phyloP scores from a whole-genome alignment of 371 early-diverging fungal genomes.

The Gilbertella persicaria region DNA sequence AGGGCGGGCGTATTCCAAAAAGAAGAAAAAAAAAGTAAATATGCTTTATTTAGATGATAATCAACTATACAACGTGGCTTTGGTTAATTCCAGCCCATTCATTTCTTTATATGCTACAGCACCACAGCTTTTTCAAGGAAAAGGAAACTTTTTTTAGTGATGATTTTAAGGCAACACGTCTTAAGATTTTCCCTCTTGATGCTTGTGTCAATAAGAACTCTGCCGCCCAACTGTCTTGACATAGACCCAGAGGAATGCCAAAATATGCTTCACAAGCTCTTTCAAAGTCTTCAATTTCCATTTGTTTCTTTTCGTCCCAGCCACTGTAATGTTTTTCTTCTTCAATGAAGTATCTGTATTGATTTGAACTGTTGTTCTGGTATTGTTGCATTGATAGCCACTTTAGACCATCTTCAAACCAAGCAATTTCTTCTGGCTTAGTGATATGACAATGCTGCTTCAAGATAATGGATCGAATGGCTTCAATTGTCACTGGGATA shows the following conservation, averaged over 20 bases:
- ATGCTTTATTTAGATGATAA: not conserved
- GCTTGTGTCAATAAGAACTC: slow-evolving; percentile 18
- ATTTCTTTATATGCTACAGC: not conserved
- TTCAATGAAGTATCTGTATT: slow-evolving; percentile 12
- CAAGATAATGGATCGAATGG: slow-evolving; percentile 19
- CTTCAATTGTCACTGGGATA: slow-evolving; percentile 13
- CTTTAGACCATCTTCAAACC: slow-evolving; percentile 26
- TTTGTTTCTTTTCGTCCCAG: slow-evolving; percentile 10
- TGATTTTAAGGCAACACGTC: not conserved
- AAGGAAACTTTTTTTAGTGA: not conserved
- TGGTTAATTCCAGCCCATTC: not conserved
- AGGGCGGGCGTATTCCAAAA: too few species aligned
- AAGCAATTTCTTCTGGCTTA: slow-evolving; percentile 15
- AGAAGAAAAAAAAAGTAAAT: too few species aligned
- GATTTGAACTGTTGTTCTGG: slow-evolving; percentile 8
- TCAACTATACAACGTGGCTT: not conserved
- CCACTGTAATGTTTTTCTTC: slow-evolving; percentile 12
- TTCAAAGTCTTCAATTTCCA: slow-evolving; percentile 18
- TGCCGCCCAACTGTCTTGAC: slow-evolving; percentile 28
- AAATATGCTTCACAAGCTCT: slow-evolving; percentile 28
- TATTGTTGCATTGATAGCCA: slow-evolving; percentile 28
- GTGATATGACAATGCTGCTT: slow-evolving; percentile 22
- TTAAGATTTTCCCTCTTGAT: slow-evolving; percentile 8
- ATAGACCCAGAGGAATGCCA: slow-evolving; percentile 20
- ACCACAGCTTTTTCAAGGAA: slow-evolving; percentile 2